Evolutionary conservation across 352 stramenopile genomes (phyloP), one percentile per base, ranked within the genome.

Genomic region (Globisporangium recalcitrans): DNA sequence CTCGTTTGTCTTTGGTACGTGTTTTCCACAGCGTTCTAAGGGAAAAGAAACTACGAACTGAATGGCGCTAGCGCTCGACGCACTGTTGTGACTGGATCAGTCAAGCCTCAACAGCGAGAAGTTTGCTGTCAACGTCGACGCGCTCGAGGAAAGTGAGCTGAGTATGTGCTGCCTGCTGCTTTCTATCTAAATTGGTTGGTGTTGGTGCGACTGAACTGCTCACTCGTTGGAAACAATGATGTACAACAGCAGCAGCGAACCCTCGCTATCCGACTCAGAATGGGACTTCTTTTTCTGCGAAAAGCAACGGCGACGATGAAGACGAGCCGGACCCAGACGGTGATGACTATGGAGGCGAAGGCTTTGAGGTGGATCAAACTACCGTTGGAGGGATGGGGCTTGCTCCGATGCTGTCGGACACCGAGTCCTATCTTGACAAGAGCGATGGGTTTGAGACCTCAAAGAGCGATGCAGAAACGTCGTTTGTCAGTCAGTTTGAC

Each of bases 101-200:
- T 88, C 82, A 2, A 90, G 80, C 61, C 65, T 85, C 31, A 85
- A 89, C 32, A 91, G 80, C 56, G 82, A 89, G 16, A 89, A 87
- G 19, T 90, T 92, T 71, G 74, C 69, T 16, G 72, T 92, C 26
- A 87, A 92, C 42, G 63, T 74, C 11, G 72, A 85, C 31, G 82
- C 77, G 19, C 64, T 92, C 1, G 72, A 78, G 6, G 71, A 78
- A 24, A 85, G 63, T 51, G 71, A 80, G 38, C 53, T 70, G 16
- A 62, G 82, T 88, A 63, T 24, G 53, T 68, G 26, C 16, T 22
- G 55, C 59, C 34, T 7, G 6, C 24, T 55, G 19, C 14, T 38
- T 27, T n/a, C 42, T 29, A 4, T 60, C 58, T 3, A 49, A 68
- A 24, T 51, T 48, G n/a, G 7, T 56, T 40, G 49, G 11, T 16